Evolutionary conservation across 306 rosid species (phyloP).

Genomic region (Astragalus glycyphyllos): DNA sequence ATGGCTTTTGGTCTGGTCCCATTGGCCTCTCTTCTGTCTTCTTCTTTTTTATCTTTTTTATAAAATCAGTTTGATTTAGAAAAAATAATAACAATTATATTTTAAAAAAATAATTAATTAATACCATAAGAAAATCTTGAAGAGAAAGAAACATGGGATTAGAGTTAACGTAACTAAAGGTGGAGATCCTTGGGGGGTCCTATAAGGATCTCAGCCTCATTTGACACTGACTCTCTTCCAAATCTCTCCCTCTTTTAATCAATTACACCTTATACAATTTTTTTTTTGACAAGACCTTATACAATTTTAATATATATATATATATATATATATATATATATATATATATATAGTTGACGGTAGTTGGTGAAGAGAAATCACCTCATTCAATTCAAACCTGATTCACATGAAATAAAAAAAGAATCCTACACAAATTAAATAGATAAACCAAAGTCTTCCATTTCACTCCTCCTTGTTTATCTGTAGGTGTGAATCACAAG

Average conservation of each 20-base stretch:
- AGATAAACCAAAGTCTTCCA: slow-evolving; percentile 47
- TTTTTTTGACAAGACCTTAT: no score
- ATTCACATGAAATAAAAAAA: slow-evolving; percentile 21
- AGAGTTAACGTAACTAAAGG: no score
- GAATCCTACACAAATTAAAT: background rate
- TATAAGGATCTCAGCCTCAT: slow-evolving; percentile 56
- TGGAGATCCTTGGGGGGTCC: slow-evolving; percentile 68
- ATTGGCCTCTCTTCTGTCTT: no score
- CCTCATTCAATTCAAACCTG: slow-evolving; percentile 16
- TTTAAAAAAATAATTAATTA: no score
- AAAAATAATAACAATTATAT: no score
- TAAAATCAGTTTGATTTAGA: no score
- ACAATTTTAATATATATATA: no score
- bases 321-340: no score
- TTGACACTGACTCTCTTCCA: slow-evolving; percentile 69
- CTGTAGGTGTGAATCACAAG: slow-evolving; percentile 65
- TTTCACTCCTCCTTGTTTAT: slow-evolving; percentile 52
- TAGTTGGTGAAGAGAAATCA: slow-evolving; percentile 58
- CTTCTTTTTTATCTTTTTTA: no score
- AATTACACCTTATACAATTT: slow-evolving; percentile 44
- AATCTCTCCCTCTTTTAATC: slow-evolving; percentile 43
- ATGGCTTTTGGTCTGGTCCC: no score
- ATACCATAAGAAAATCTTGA: no score
- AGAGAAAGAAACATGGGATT: no score
- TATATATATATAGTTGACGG: slow-evolving; percentile 42